Percentiles rank a stretch among this genome's conserved stretches.
These are phyloP conservation scores for Metarhizium brunneum DNA, from an alignment of 2,329 filamentous ascomycete species.

Conservation along the genomic window DNA sequence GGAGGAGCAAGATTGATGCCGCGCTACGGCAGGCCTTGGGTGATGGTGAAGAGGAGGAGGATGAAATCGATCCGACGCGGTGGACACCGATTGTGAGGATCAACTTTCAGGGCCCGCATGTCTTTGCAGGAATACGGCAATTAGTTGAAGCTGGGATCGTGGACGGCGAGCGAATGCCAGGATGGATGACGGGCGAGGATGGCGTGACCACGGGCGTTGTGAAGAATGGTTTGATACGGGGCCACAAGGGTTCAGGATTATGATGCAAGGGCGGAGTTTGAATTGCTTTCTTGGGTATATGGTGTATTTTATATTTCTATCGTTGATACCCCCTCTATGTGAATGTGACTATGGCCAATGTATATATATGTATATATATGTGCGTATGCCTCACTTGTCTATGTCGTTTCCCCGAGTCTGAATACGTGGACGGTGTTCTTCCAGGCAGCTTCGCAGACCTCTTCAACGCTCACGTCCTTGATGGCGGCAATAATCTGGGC, in stretches of 20 bases:
- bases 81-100: slow-evolving; percentile 42
- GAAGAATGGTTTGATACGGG: slow-evolving; percentile 53
- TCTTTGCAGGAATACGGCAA: slow-evolving; percentile 71
- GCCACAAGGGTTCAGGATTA: slow-evolving; percentile 46
- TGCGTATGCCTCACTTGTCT: slow-evolving; percentile 5
- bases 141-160: slow-evolving; percentile 69
- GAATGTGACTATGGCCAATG: slow-evolving; percentile 1
- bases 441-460: slow-evolving; percentile 82
- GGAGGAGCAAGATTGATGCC: slow-evolving; percentile 26
- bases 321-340: slow-evolving; percentile 18
- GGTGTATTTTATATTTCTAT: slow-evolving; percentile 10
- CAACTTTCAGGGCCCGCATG: slow-evolving; percentile 65
- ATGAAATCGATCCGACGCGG: slow-evolving; percentile 14
- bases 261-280: slow-evolving; percentile 16
- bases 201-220: slow-evolving; percentile 67
- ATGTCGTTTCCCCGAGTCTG: slow-evolving; percentile 39
- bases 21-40: slow-evolving; percentile 20
- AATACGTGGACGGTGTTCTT: slow-evolving; percentile 74
- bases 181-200: slow-evolving; percentile 86
- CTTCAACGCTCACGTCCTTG: slow-evolving; percentile 69
- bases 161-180: slow-evolving; percentile 70
- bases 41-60: slow-evolving; percentile 14
- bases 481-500: slow-evolving; percentile 83
- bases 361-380: neutral
- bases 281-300: slow-evolving; percentile 8